Conservation (phyloP, 2,329 filamentous ascomycete species). For the Paecilomyces sp. region DNA sequence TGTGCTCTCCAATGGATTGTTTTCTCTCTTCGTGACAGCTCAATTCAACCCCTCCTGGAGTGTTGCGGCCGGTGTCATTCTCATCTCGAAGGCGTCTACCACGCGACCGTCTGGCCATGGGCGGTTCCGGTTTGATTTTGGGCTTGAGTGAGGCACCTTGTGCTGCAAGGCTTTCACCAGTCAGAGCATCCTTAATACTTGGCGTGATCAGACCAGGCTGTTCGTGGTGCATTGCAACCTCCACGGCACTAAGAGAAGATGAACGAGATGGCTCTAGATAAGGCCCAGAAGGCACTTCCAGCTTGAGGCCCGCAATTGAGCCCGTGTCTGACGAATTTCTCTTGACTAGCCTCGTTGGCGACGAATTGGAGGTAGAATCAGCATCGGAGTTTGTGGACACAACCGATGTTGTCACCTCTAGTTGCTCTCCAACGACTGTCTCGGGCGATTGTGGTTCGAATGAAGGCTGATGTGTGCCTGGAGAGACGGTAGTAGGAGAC, state of each 20-base stretch:
- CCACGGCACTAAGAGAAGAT: conserved; percentile 67
- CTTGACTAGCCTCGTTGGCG: conserved; percentile 25
- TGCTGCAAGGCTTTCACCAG: conserved; percentile 12
- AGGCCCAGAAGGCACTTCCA: conserved; percentile 52
- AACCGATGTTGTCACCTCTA: conserved; percentile 31
- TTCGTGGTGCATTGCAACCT: conserved; percentile 72
- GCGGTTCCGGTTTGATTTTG: conserved; percentile 34
- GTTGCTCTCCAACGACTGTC: conserved; percentile 5
- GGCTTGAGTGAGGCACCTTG: conserved; percentile 11
- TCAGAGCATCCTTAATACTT: conserved; percentile 47
- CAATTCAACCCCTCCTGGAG: conserved; percentile 12
- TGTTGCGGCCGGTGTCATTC: conserved; percentile 22
- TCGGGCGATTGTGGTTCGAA: conserved; percentile 9
- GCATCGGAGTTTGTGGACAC: conserved; percentile 19
- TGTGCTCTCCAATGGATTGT: conserved; percentile 1
- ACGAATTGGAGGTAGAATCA: conserved; percentile 42
- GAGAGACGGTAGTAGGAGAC: background rate
- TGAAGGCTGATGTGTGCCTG: conserved; percentile 4
- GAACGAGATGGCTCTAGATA: conserved; percentile 61
- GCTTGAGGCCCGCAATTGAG: conserved; percentile 15
- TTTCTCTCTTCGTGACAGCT: conserved; percentile 1
- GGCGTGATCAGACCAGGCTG: conserved; percentile 78
- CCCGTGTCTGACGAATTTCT: conserved; percentile 19
- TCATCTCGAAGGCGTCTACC: conserved; percentile 27
- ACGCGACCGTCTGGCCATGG: conserved; percentile 36